Conservation (phyloP, 441 rosid genomes). For the Corymbia citriodora region DNA sequence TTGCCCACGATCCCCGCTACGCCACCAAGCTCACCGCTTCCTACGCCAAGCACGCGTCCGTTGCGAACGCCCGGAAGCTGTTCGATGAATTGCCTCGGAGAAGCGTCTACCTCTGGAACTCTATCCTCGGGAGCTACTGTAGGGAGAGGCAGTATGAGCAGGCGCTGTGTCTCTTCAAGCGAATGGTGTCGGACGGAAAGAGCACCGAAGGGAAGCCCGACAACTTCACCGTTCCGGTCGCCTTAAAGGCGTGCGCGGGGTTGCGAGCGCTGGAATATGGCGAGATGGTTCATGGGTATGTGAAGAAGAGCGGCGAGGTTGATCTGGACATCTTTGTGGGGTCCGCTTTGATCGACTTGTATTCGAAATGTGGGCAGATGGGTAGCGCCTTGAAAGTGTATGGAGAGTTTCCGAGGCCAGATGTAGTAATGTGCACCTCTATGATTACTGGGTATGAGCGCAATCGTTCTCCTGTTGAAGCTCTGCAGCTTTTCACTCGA, state of each 20-base stretch:
- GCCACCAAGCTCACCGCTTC: neutral
- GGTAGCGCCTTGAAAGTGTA: conserved; percentile 27
- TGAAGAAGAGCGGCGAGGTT: conserved; percentile 17
- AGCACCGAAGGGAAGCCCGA: conserved; percentile 26
- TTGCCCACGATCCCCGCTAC: neutral
- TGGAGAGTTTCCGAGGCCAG: conserved; percentile 33
- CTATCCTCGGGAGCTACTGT: conserved; percentile 34
- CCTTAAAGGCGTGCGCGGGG: conserved; percentile 36
- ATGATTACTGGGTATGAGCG: conserved; percentile 45
- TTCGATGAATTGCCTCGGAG: conserved; percentile 41
- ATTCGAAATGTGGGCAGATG: conserved; percentile 34
- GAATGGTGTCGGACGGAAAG: conserved; percentile 13
- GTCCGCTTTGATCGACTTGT: conserved; percentile 40
- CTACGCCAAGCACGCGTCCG: neutral
- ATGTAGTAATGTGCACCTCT: conserved; percentile 43
- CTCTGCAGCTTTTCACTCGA: conserved; percentile 27
- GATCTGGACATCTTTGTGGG: conserved; percentile 33
- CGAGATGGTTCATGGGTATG: conserved; percentile 32
- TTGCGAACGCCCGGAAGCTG: conserved; percentile 28
- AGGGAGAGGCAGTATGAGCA: conserved; percentile 23
- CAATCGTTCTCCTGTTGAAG: conserved; percentile 30
- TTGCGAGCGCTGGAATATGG: conserved; percentile 27
- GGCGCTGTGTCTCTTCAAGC: conserved; percentile 18
- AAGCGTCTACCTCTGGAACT: conserved; percentile 40
- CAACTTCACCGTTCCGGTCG: conserved; percentile 31